A percentile compares a stretch with the other conserved stretches of the same genome.
phyloP scores from a whole-genome alignment of 73 alveolate genomes.

The Blepharisma japonicum region DNA sequence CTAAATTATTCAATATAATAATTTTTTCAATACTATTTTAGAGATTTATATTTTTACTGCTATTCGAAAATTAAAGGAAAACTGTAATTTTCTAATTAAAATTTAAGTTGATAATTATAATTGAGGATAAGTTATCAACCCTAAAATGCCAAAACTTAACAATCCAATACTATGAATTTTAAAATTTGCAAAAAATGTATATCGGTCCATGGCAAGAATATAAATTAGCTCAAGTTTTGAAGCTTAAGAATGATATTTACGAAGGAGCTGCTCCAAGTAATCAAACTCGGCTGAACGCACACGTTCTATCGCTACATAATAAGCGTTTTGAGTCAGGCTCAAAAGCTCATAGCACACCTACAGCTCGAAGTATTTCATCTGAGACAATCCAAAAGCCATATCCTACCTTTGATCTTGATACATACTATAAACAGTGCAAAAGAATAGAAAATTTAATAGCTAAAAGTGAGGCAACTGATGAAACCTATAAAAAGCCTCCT shows the following conservation, averaged over 20 bases:
- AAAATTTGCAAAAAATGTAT: slow-evolving; percentile 46
- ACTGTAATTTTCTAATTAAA: no score
- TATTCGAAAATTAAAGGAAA: no score
- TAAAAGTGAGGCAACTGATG: not conserved
- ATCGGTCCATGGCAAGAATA: slow-evolving; percentile 77
- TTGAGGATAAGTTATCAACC: no score
- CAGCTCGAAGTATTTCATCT: slow-evolving; percentile 26
- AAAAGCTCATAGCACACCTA: not conserved
- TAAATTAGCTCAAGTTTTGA: slow-evolving; percentile 55
- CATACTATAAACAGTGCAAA: slow-evolving; percentile 19
- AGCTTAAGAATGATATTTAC: slow-evolving; percentile 21
- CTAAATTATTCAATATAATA: no score
- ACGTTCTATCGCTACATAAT: not conserved
- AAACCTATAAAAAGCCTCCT: slow-evolving; percentile 7
- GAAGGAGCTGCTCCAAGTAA: slow-evolving; percentile 19
- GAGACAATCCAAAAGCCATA: slow-evolving; percentile 8
- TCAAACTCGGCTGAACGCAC: not conserved
- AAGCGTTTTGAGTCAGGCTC: not conserved
- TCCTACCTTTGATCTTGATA: slow-evolving; percentile 4
- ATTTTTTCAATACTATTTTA: no score
- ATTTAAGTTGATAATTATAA: no score
- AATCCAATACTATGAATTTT: not conserved
- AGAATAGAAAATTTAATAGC: slow-evolving; percentile 1
- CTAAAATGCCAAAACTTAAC: no score
- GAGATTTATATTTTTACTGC: no score